Evolutionary conservation across 1,139 yeast species (phyloP), one percentile per base, ranked within the genome.

Genomic region (Kurtzmaniella quercitrusa): DNA sequence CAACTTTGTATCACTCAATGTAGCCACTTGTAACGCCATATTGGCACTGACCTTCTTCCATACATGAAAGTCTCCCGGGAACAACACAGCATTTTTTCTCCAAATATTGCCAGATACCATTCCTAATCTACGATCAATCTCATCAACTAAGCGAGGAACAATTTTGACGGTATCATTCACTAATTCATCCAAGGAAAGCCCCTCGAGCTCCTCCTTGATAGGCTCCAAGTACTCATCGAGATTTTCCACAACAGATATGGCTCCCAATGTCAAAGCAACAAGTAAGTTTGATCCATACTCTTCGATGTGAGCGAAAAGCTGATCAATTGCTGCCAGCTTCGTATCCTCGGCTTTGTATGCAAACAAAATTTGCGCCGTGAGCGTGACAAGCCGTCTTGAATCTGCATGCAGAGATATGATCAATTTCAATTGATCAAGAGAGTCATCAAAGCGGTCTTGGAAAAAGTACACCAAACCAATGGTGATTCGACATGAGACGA

Each of bases 351-450:
- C 77, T 7, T 82, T 84, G 45, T 79, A 79, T 1, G 88, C 87
- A 68, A 85, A 84, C 42, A 93, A 70, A 1, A 89, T 84, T 55
- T 88, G 95, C 0, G 95, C 80, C 21, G 88, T 74, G 33, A 93
- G 65, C 5, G 84, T 77, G 12, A 88, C 80, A n/a, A 88, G 71
- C 47, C 82, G 74, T 72, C 39, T 56, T 2, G 84, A 78, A 17
- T 81, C 76, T 15, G 70, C 63, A 43, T 74, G 55, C 8, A 53
- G 47, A 12, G 51, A 74, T 43, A 88, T 64, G 8, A 93, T 79
- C 33, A 66, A 60, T 48, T 78, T 81, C 55, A 91, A 82, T 54
- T 83, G 82, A 3, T 74, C 79, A 43, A 93, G 62, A 0, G 97
- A 80, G 8, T 71, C 73, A 44, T 79, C 84, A 56, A 84, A 80